Conservation (phyloP, 2,329 filamentous ascomycete genomes). For the Akanthomyces dipterigenus region DNA sequence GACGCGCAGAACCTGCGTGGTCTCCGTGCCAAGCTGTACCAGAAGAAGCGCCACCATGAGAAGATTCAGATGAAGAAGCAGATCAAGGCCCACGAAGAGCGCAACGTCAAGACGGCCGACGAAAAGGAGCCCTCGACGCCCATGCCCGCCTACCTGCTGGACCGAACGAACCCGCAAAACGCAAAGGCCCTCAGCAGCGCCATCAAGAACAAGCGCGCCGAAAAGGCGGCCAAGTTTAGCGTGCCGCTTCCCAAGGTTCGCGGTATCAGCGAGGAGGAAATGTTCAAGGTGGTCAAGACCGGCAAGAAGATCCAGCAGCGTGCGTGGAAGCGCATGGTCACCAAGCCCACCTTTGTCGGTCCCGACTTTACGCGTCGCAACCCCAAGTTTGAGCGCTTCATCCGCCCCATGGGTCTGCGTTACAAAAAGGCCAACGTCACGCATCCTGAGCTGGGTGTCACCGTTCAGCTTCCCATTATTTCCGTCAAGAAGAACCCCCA, state of each 20-base stretch:
- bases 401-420: constrained; percentile 42
- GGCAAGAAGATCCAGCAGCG: constrained; percentile 93
- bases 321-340: constrained; percentile 65
- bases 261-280: constrained; percentile 87
- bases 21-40: constrained; percentile 84
- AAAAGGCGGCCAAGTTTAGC: constrained; percentile 88
- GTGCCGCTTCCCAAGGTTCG: constrained; percentile 92
- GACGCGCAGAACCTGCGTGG: constrained; percentile 92
- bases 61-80: constrained; percentile 98
- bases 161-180: constrained; percentile 57
- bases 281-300: constrained; percentile 95
- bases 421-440: constrained; percentile 50
- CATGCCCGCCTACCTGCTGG: constrained; percentile 87
- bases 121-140: constrained; percentile 75
- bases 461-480: constrained; percentile 78
- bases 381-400: constrained; percentile 64
- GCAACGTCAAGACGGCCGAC: constrained; percentile 84
- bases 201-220: constrained; percentile 91
- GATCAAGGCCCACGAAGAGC: constrained; percentile 92
- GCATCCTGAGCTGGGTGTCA: constrained; percentile 76
- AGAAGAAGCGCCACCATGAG: constrained; percentile 89
- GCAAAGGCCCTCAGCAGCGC: constrained; percentile 70
- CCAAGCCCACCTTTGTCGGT: constrained; percentile 67
- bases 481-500: constrained; percentile 63
- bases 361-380: constrained; percentile 83